Conservation (phyloP, 139 green algal genomes). For the Picochlorum sp. region DNA sequence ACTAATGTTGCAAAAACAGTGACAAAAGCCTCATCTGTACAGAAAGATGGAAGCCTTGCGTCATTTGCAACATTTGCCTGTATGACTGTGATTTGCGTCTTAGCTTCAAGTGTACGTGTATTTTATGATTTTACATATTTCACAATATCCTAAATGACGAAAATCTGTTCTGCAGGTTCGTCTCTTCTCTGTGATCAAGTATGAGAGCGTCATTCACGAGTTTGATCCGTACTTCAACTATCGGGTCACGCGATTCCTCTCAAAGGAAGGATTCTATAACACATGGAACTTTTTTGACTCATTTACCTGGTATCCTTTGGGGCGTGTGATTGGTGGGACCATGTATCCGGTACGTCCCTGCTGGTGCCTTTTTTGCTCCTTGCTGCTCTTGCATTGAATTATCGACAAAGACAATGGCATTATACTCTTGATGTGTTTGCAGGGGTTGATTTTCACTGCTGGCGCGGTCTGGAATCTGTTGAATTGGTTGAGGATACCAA, state of each 20-base stretch:
- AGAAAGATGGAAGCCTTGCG: background rate
- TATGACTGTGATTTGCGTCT: slow-evolving; percentile 1
- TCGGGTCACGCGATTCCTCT: slow-evolving; percentile 71
- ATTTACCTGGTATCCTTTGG: slow-evolving; percentile 83
- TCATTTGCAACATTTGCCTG: background rate
- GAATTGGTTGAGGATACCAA: slow-evolving; percentile 78
- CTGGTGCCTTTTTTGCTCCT: background rate
- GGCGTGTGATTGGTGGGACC: slow-evolving; percentile 78
- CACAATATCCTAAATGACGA: no score
- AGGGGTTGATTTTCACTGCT: slow-evolving; percentile 86
- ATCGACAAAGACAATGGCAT: background rate
- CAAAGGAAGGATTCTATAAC: slow-evolving; percentile 70
- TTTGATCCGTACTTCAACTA: slow-evolving; percentile 87
- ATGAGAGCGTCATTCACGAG: slow-evolving; percentile 86
- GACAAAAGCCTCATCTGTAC: no score
- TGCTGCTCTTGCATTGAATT: background rate
- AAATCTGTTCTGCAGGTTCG: slow-evolving; percentile 30
- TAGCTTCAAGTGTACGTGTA: background rate
- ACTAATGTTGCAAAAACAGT: no score
- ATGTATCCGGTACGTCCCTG: slow-evolving; percentile 54
- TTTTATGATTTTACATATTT: background rate
- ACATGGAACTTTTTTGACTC: slow-evolving; percentile 92
- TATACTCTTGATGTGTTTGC: slow-evolving; percentile 17
- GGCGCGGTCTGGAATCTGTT: slow-evolving; percentile 77
- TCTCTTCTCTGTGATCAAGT: slow-evolving; percentile 90